Evolutionary conservation across 2,329 filamentous ascomycete species (phyloP).

Genomic region (Pestalotiopsis sp.): DNA sequence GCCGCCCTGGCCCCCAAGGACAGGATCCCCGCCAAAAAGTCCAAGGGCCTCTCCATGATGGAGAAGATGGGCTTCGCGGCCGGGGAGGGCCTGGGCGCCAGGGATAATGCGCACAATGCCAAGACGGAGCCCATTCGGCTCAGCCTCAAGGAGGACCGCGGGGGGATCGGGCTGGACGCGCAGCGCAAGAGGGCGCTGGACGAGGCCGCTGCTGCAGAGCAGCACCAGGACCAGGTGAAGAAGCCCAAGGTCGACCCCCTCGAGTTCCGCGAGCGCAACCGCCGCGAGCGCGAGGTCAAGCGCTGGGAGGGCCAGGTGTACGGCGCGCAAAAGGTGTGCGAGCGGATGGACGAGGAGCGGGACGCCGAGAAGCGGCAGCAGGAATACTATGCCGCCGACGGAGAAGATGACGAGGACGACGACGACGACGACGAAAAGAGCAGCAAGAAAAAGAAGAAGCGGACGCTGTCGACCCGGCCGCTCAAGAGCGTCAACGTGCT

Average conservation of each 20-base stretch:
- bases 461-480: slow-evolving; percentile 45
- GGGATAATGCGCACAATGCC: slow-evolving; percentile 35
- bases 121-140: slow-evolving; percentile 72
- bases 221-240: slow-evolving; percentile 42
- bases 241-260: slow-evolving; percentile 63
- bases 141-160: slow-evolving; percentile 74
- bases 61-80: slow-evolving; percentile 87
- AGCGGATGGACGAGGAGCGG: slow-evolving; percentile 67
- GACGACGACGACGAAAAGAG: slow-evolving; percentile 21
- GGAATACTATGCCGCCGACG: slow-evolving; percentile 13
- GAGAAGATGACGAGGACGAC: slow-evolving; percentile 15
- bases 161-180: slow-evolving; percentile 80
- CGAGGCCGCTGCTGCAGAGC: slow-evolving; percentile 56
- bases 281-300: slow-evolving; percentile 68
- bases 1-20: slow-evolving; percentile 23
- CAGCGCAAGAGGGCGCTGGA: slow-evolving; percentile 77
- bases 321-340: slow-evolving; percentile 80
- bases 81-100: slow-evolving; percentile 72
- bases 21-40: slow-evolving; percentile 54
- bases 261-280: slow-evolving; percentile 72
- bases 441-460: slow-evolving; percentile 28
- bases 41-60: slow-evolving; percentile 96
- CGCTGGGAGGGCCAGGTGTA: slow-evolving; percentile 68
- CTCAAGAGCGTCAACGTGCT: slow-evolving; percentile 73
- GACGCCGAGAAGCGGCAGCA: slow-evolving; percentile 19